Evolutionary conservation across 805 yeast genomes (phyloP).

Genomic region (Wickerhamomyces rabaulensis): DNA sequence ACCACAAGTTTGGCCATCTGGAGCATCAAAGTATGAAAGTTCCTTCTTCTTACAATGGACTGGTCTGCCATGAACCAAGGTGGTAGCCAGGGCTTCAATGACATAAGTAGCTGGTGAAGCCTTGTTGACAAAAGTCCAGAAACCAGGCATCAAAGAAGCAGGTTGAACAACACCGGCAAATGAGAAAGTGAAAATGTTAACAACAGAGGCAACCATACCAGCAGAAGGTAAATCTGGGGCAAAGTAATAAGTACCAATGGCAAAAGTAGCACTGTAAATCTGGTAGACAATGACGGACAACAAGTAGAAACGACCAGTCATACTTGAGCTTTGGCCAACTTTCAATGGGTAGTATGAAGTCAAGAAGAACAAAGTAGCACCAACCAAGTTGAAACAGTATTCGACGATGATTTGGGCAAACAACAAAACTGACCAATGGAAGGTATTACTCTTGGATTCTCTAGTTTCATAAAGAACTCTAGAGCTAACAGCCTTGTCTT

Average conservation of each 20-base stretch:
- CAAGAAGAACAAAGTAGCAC: conserved; percentile 47
- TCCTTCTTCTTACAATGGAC: conserved; percentile 48
- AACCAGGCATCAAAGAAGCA: conserved; percentile 57
- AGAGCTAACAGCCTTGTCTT: conserved; percentile 49
- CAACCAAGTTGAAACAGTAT: conserved; percentile 50
- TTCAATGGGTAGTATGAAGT: conserved; percentile 47
- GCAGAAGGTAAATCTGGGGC: conserved; percentile 68
- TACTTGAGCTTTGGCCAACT: conserved; percentile 37
- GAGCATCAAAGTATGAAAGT: conserved; percentile 45
- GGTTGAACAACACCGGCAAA: conserved; percentile 72
- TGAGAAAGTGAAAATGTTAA: conserved; percentile 51
- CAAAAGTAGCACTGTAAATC: conserved; percentile 51
- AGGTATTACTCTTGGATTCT: conserved; percentile 66
- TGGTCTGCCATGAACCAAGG: conserved; percentile 42
- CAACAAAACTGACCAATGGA: conserved; percentile 61
- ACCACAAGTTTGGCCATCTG: conserved; percentile 60
- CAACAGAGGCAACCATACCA: conserved; percentile 49
- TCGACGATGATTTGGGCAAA: conserved; percentile 51
- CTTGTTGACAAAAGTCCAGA: conserved; percentile 83
- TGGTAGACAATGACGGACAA: conserved; percentile 44
- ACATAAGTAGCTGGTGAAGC: conserved; percentile 70
- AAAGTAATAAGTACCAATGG: conserved; percentile 46
- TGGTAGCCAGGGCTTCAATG: conserved; percentile 48
- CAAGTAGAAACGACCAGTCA: conserved; percentile 51
- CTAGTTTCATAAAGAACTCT: conserved; percentile 66